A percentile compares a stretch with the other conserved stretches of the same genome.
These are phyloP conservation scores for Metschnikowia anglica DNA, from an alignment of 805 yeast species.

Conservation along the genomic window DNA sequence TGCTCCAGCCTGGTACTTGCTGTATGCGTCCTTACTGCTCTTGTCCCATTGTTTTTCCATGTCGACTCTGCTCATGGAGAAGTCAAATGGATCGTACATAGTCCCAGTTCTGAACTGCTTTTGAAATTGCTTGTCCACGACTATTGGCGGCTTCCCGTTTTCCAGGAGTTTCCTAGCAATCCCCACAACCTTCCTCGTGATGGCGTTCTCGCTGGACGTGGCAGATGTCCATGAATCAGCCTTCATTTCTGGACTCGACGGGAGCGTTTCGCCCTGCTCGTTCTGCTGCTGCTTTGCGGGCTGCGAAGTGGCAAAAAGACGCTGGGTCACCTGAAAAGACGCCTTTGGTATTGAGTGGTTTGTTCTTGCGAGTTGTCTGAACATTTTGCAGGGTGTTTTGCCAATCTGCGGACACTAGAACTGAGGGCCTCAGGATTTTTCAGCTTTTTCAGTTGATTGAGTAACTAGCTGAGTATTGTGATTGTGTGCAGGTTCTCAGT, in stretches of 20 bases:
- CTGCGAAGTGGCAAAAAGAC: conserved; percentile 6
- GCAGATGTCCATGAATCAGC: conserved; percentile 29
- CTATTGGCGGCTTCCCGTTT: conserved; percentile 34
- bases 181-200: conserved; percentile 35
- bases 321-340: conserved; percentile 1
- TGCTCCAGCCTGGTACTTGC: conserved; percentile 17
- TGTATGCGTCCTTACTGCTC: conserved; percentile 27
- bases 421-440: not conserved
- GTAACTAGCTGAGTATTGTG: not conserved
- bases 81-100: conserved; percentile 81
- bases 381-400: not conserved
- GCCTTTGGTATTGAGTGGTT: not conserved
- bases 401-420: not conserved
- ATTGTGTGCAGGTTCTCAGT: not conserved
- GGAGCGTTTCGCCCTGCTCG: conserved; percentile 15
- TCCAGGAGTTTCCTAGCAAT: conserved; percentile 35
- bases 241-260: conserved; percentile 36
- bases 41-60: conserved; percentile 40
- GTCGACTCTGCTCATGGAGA: conserved; percentile 56
- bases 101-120: conserved; percentile 50
- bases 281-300: not conserved
- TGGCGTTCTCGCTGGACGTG: conserved; percentile 20
- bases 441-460: not conserved
- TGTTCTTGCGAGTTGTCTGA: conserved; percentile 1
- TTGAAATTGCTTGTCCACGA: conserved; percentile 33